Evolutionary conservation across 2,329 filamentous ascomycete genomes (phyloP).

Genomic region (Verticillium alfalfae): DNA sequence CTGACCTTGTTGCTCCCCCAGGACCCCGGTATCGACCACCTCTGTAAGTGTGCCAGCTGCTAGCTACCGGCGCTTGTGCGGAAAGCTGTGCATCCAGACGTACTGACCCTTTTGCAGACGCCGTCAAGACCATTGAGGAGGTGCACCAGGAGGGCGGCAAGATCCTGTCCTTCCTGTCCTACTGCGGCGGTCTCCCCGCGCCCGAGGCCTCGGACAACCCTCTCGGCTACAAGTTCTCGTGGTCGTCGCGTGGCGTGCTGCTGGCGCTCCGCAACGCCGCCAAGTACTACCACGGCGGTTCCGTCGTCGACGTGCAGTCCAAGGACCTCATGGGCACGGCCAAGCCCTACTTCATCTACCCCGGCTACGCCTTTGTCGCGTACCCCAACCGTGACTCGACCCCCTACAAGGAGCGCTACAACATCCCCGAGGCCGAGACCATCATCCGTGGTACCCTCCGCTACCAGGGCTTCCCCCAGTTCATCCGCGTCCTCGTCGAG

Average conservation of each 20-base stretch:
- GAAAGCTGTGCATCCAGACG: neutral
- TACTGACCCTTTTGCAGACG: slow-evolving; percentile 47
- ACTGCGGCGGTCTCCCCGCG: slow-evolving; percentile 74
- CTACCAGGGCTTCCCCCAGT: slow-evolving; percentile 86
- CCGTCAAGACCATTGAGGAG: slow-evolving; percentile 80
- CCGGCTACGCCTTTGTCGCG: slow-evolving; percentile 81
- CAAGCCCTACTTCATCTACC: slow-evolving; percentile 88
- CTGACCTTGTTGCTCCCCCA: slow-evolving; percentile 16
- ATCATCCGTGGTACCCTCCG: slow-evolving; percentile 67
- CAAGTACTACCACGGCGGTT: slow-evolving; percentile 74
- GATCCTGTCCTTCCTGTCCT: slow-evolving; percentile 74
- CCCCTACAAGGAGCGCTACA: slow-evolving; percentile 73
- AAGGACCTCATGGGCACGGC: slow-evolving; percentile 78
- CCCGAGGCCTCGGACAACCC: slow-evolving; percentile 78
- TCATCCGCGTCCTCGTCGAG: slow-evolving; percentile 82
- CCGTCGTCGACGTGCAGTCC: slow-evolving; percentile 57
- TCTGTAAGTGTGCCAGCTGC: slow-evolving; percentile 22
- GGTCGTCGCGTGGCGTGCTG: slow-evolving; percentile 75
- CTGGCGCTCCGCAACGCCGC: slow-evolving; percentile 83
- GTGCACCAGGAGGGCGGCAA: slow-evolving; percentile 87
- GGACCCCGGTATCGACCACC: slow-evolving; percentile 68
- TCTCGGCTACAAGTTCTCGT: slow-evolving; percentile 88
- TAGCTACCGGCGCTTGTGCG: no score
- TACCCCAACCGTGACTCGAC: slow-evolving; percentile 93
- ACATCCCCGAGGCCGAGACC: slow-evolving; percentile 86